Percentiles rank a stretch among this genome's conserved stretches.
These are phyloP conservation scores for Hypericum perforatum DNA, from an alignment of 345 rosid species.

Conservation along the genomic window DNA sequence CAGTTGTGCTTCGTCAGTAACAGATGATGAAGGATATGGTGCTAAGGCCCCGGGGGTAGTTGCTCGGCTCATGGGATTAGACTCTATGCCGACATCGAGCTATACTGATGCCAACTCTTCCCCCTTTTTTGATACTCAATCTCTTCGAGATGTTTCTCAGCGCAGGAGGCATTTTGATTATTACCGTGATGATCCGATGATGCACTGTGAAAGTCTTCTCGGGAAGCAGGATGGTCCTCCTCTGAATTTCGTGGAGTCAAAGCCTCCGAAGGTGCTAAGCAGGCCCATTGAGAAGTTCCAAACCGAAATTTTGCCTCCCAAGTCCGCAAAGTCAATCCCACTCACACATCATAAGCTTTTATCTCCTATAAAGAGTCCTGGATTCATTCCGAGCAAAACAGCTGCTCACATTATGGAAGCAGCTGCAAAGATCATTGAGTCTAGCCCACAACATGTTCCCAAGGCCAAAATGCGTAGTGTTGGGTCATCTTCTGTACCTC, in stretches of 20 bases:
- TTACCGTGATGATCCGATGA: conserved; percentile 33
- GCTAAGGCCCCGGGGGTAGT: conserved; percentile 78
- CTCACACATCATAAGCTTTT: conserved; percentile 77
- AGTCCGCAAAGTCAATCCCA: conserved; percentile 89
- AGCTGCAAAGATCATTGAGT: conserved; percentile 71
- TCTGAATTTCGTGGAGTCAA: conserved; percentile 26
- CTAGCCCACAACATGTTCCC: conserved; percentile 31
- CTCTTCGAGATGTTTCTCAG: conserved; percentile 35
- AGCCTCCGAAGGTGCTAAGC: conserved; percentile 37
- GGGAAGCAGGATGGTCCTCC: conserved; percentile 32
- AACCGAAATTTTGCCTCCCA: conserved; percentile 86
- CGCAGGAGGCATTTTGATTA: conserved; percentile 41
- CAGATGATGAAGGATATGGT: conserved; percentile 79
- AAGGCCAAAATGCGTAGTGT: conserved; percentile 38
- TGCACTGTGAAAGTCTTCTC: conserved; percentile 46
- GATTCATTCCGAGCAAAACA: conserved; percentile 63
- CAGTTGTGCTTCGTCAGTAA: conserved; percentile 89
- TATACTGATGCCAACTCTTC: conserved; percentile 42
- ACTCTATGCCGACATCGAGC: conserved; percentile 59
- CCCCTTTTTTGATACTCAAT: conserved; percentile 50
- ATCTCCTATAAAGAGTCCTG: conserved; percentile 92
- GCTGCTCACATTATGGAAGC: conserved; percentile 97
- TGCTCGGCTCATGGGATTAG: conserved; percentile 96
- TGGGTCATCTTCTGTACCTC: conserved; percentile 57
- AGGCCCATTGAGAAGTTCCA: conserved; percentile 87